Evolutionary conservation across 768 basidiomycete species (phyloP).

Genomic region (Rhizopogon roseolus): DNA sequence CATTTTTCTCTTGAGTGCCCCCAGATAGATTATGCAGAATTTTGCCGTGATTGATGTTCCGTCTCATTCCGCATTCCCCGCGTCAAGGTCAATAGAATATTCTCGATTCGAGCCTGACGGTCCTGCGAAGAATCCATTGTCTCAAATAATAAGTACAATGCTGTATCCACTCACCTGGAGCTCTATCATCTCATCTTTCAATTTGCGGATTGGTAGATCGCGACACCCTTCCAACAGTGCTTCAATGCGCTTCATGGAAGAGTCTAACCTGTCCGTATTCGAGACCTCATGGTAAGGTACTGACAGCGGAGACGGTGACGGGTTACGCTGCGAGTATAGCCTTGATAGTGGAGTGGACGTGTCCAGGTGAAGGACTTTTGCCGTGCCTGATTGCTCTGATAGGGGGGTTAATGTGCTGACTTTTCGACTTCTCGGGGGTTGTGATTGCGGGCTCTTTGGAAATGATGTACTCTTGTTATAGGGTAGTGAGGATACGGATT

Average conservation of each 20-base stretch:
- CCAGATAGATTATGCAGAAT: neutral
- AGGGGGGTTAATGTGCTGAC: slow-evolving; percentile 21
- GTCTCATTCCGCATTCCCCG: slow-evolving; percentile 51
- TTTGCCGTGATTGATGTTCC: neutral
- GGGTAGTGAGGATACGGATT: too few species aligned
- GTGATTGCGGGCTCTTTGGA: slow-evolving; percentile 8
- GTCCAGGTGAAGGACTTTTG: slow-evolving; percentile 24
- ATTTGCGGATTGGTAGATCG: slow-evolving; percentile 55
- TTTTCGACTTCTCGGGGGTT: slow-evolving; percentile 18
- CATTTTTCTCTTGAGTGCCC: neutral
- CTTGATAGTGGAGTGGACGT: slow-evolving; percentile 21
- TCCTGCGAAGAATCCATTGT: slow-evolving; percentile 35
- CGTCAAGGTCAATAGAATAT: slow-evolving; percentile 62
- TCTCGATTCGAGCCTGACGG: slow-evolving; percentile 76
- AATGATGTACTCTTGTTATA: neutral
- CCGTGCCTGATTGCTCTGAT: slow-evolving; percentile 23
- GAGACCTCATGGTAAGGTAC: slow-evolving; percentile 12
- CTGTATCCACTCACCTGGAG: slow-evolving; percentile 49
- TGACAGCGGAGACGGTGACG: neutral
- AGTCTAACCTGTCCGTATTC: slow-evolving; percentile 33
- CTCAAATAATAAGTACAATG: neutral
- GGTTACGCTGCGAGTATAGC: slow-evolving; percentile 16
- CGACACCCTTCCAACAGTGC: slow-evolving; percentile 57
- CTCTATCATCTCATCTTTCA: slow-evolving; percentile 82
- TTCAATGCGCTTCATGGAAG: slow-evolving; percentile 52